Evolutionary conservation across 129 eudicot genomes (phyloP).

Genomic region (Sambucus nigra): DNA sequence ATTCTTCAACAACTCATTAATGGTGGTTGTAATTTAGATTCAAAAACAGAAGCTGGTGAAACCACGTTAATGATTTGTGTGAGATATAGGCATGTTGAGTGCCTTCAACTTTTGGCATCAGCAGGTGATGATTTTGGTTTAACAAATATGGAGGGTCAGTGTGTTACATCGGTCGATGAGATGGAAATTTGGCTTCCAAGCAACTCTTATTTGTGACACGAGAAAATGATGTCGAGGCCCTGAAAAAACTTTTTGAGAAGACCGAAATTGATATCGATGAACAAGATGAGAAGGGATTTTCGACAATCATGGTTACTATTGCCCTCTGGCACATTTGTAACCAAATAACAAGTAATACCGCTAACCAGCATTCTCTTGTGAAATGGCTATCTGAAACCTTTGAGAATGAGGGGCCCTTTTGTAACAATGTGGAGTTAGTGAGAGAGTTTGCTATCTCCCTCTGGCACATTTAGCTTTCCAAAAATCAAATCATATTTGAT

Average conservation of each 20-base stretch:
- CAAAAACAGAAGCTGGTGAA: conserved; percentile 52
- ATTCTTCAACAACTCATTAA: conserved; percentile 41
- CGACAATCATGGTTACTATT: conserved; percentile 67
- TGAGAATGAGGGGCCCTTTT: too few species aligned
- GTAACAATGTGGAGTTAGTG: too few species aligned
- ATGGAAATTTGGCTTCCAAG: conserved; percentile 50
- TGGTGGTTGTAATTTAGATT: conserved; percentile 46
- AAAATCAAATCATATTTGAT: too few species aligned
- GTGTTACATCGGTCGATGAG: conserved; percentile 28
- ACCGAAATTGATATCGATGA: conserved; percentile 40
- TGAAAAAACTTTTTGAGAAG: conserved; percentile 39
- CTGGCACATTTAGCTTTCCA: too few species aligned
- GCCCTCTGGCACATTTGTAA: too few species aligned
- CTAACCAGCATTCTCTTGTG: too few species aligned
- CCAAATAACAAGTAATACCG: too few species aligned
- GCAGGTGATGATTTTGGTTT: conserved; percentile 79
- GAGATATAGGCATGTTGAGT: conserved; percentile 47
- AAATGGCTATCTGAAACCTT: too few species aligned
- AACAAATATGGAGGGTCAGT: conserved; percentile 31
- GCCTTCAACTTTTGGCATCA: conserved; percentile 43
- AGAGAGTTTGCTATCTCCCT: too few species aligned
- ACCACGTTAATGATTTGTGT: conserved; percentile 70
- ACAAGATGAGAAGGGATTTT: conserved; percentile 60
- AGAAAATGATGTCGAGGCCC: conserved; percentile 48
- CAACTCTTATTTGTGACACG: conserved; percentile 48